Percentiles rank a stretch among this genome's conserved stretches.
phyloP scores from a whole-genome alignment of 441 rosid species.

The Populus tomentosa region DNA sequence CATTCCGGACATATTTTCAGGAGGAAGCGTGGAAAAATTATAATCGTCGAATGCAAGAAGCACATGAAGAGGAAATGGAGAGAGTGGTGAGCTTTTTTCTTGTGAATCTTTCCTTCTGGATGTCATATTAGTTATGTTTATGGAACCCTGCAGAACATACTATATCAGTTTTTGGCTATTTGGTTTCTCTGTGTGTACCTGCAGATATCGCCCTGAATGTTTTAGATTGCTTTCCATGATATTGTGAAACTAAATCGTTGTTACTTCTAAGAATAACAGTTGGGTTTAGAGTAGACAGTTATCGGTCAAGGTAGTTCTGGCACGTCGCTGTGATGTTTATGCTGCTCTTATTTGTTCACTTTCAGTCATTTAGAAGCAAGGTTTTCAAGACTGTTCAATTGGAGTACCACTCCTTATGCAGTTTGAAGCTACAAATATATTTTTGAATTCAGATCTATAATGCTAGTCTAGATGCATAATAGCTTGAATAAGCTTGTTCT shows the following conservation, averaged over 20 bases:
- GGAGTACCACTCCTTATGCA: neutral
- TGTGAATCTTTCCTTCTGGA: constrained; percentile 38
- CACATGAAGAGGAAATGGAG: constrained; percentile 91
- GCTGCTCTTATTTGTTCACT: neutral
- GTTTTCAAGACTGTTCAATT: neutral
- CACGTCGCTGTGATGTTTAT: neutral
- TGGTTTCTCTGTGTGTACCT: neutral
- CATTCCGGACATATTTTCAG: constrained; percentile 70
- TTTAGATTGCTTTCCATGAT: neutral
- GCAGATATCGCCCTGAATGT: neutral
- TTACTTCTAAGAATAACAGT: neutral
- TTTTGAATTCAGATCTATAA: neutral
- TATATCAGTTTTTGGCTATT: neutral
- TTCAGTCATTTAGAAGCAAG: neutral
- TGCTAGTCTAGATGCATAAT: neutral
- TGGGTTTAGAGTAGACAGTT: neutral
- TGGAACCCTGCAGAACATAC: neutral
- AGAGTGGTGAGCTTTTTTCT: constrained; percentile 74
- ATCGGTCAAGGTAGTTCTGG: neutral
- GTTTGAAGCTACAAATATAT: neutral
- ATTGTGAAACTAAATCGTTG: neutral
- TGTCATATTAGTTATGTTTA: neutral
- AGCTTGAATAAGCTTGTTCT: neutral
- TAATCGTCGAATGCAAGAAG: constrained; percentile 89
- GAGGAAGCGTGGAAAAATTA: constrained; percentile 90